Percentiles rank a stretch among this genome's conserved stretches.
phyloP scores from a whole-genome alignment of 2,329 filamentous ascomycete genomes.

The Monilinia fructicola region DNA sequence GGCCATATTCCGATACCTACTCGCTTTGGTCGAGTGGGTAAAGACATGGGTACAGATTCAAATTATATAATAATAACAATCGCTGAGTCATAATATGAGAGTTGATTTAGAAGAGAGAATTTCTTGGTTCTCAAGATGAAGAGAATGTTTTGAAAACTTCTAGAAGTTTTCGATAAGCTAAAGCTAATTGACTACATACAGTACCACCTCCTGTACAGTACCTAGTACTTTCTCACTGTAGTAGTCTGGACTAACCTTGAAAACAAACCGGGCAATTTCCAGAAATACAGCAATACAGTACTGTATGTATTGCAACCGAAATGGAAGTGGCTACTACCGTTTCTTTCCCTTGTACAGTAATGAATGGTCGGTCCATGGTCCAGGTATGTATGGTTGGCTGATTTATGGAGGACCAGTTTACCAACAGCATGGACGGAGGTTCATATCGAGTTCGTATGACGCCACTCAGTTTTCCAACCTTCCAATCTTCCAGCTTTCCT shows the following conservation, averaged over 20 bases:
- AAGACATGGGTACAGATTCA: neutral
- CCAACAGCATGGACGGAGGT: neutral
- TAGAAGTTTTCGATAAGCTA: slow-evolving; percentile 19
- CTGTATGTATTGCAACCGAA: slow-evolving; percentile 5
- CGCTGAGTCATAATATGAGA: neutral
- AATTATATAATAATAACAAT: neutral
- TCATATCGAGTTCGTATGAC: neutral
- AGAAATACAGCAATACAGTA: no score
- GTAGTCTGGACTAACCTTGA: no score
- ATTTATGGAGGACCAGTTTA: neutral
- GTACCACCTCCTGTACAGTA: no score
- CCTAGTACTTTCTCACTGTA: no score
- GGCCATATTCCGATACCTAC: slow-evolving; percentile 1
- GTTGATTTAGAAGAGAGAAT: neutral
- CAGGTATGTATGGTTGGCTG: neutral
- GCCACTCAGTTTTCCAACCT: neutral
- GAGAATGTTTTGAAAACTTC: slow-evolving; percentile 6
- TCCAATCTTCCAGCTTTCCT: neutral
- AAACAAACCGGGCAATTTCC: neutral
- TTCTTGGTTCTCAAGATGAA: neutral
- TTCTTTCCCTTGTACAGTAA: neutral
- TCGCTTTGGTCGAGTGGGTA: neutral
- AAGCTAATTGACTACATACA: neutral
- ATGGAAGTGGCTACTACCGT: neutral
- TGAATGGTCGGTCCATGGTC: neutral